phyloP scores from a whole-genome alignment of 163 green algal species.

The Volvox carteri region DNA sequence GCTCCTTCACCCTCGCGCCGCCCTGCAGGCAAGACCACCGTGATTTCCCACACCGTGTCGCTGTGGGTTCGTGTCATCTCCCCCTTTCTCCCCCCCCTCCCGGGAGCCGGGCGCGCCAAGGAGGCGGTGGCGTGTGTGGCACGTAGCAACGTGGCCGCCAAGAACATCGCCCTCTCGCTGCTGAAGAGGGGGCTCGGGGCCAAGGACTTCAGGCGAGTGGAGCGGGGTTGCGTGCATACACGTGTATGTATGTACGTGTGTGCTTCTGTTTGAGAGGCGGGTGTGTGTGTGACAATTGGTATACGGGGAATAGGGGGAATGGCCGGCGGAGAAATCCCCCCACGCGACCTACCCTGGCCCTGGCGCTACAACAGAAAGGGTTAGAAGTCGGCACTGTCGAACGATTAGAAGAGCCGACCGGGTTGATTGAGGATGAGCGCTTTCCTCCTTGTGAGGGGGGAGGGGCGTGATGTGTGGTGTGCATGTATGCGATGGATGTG shows the following conservation, averaged over 20 bases:
- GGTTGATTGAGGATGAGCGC: no score
- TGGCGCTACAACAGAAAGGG: no score
- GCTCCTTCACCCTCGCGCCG: no score
- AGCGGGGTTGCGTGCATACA: background rate
- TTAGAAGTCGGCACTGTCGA: no score
- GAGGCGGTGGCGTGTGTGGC: constrained; percentile 42
- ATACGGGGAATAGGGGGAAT: no score
- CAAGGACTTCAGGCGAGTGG: constrained; percentile 32
- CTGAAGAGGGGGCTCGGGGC: constrained; percentile 35
- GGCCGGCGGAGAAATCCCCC: no score
- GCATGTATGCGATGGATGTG: no score
- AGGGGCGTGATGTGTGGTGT: no score
- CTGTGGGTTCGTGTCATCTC: background rate
- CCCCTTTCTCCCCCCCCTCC: background rate
- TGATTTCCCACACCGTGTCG: constrained; percentile 40
- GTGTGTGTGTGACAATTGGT: no score
- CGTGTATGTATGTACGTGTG: background rate
- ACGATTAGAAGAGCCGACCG: no score
- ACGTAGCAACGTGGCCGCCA: constrained; percentile 48
- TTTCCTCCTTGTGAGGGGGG: background rate
- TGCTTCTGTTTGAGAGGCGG: background rate
- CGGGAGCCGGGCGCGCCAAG: background rate
- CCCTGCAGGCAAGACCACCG: constrained; percentile 53
- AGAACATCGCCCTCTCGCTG: constrained; percentile 36
- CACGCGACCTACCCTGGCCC: no score